These are phyloP conservation scores for Paraphaeosphaeria minitans DNA, from an alignment of 2,329 filamentous ascomycete genomes.

Conservation along the genomic window DNA sequence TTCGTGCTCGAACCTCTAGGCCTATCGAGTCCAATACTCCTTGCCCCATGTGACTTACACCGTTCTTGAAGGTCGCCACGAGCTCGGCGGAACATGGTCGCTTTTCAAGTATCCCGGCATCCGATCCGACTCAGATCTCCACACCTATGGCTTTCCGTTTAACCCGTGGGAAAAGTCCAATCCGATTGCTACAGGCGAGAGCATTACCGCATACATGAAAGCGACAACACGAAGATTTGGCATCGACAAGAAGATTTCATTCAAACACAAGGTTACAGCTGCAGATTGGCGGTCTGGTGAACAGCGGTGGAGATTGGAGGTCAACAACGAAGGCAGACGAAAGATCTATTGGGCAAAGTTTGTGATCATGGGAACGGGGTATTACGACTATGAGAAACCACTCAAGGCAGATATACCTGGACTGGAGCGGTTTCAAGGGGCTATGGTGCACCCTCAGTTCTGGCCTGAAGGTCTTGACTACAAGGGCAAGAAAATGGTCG, in stretches of 20 bases:
- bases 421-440: conserved; percentile 67
- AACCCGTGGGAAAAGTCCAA: conserved; percentile 65
- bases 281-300: conserved; percentile 54
- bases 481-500: conserved; percentile 68
- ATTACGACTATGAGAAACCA: conserved; percentile 73
- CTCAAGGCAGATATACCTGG: conserved; percentile 68
- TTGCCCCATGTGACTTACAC: conserved; percentile 64
- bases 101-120: conserved; percentile 78
- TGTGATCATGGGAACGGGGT: conserved; percentile 68
- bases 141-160: conserved; percentile 67
- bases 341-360: conserved; percentile 52
- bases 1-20: too few relatives aligned
- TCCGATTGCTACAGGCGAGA: conserved; percentile 53
- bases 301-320: conserved; percentile 54
- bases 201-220: conserved; percentile 52
- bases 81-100: conserved; percentile 78
- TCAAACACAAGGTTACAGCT: conserved; percentile 47
- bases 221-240: conserved; percentile 51
- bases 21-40: conserved; percentile 68
- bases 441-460: conserved; percentile 72
- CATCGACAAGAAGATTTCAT: conserved; percentile 54
- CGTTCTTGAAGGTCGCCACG: conserved; percentile 69
- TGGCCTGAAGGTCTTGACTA: conserved; percentile 75
- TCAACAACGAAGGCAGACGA: conserved; percentile 44
- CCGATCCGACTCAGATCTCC: conserved; percentile 56